Evolutionary conservation across 1,284 basidiomycete species (phyloP).

Genomic region (Melampsora larici-populina): DNA sequence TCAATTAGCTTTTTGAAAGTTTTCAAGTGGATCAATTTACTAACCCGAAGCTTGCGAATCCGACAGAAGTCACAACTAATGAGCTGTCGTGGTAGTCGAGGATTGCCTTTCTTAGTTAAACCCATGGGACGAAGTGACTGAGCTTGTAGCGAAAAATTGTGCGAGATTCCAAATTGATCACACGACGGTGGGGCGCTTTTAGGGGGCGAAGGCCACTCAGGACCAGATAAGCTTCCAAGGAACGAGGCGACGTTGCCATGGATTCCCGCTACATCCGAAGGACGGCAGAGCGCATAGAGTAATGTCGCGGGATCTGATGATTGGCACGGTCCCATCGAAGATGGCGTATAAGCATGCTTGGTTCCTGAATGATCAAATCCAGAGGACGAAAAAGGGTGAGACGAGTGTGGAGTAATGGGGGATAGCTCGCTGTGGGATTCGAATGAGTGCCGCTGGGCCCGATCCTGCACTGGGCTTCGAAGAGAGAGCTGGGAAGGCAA

Average conservation of each 20-base stretch:
- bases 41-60: constrained; percentile 6
- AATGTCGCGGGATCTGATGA: background rate
- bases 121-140: background rate
- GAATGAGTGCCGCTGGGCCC: background rate
- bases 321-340: background rate
- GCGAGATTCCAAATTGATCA: background rate
- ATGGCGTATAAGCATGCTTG: background rate
- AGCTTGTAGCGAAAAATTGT: background rate
- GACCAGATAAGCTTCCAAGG: background rate
- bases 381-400: background rate
- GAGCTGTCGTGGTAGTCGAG: constrained; percentile 7
- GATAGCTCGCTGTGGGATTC: background rate
- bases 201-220: background rate
- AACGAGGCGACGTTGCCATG: background rate
- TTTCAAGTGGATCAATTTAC: background rate
- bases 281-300: background rate
- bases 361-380: background rate
- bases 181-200: background rate
- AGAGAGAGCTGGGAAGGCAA: background rate
- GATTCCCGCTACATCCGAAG: background rate
- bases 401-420: background rate
- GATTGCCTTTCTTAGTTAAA: background rate
- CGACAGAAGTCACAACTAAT: constrained; percentile 14
- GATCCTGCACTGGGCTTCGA: background rate
- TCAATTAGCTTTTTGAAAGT: background rate